Percentiles rank a stretch among this genome's conserved stretches.
These are phyloP conservation scores for Puccinia polysora DNA, from an alignment of 1,284 basidiomycete species.

Conservation along the genomic window DNA sequence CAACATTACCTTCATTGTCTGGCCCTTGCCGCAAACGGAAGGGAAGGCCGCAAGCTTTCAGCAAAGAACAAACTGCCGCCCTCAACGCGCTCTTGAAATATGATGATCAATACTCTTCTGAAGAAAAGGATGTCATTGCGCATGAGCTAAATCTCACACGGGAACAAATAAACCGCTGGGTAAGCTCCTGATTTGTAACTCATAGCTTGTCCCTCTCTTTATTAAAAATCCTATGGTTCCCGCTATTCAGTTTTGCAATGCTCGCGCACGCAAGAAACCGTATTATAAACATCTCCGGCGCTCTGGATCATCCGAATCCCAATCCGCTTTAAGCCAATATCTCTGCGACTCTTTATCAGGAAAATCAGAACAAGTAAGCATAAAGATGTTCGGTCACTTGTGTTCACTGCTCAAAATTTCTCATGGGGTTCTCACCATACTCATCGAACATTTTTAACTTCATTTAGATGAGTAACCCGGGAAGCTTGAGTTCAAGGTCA, in stretches of 20 bases:
- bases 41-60: conserved; percentile 1
- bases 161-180: conserved; percentile 39
- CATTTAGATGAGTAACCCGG: no score
- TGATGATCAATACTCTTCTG: conserved; percentile 19
- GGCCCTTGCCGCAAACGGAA: not conserved
- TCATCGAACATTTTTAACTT: no score
- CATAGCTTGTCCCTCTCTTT: not conserved
- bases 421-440: no score
- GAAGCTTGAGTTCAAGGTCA: no score
- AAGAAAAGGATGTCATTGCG: conserved; percentile 33
- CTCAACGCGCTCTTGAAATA: conserved; percentile 8
- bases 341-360: not conserved
- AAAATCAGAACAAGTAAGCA: not conserved
- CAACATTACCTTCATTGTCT: not conserved
- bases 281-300: conserved; percentile 3
- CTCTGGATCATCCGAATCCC: not conserved
- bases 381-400: no score
- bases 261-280: conserved; percentile 32
- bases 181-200: not conserved
- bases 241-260: conserved; percentile 32
- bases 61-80: conserved; percentile 19
- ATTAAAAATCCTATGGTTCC: conserved; percentile 1
- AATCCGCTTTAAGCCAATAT: not conserved
- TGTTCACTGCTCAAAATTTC: no score
- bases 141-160: conserved; percentile 10